Base-by-base conservation (phyloP, 192 early-diverging fungal genomes). In the Dimargaris xerosporica region DNA sequence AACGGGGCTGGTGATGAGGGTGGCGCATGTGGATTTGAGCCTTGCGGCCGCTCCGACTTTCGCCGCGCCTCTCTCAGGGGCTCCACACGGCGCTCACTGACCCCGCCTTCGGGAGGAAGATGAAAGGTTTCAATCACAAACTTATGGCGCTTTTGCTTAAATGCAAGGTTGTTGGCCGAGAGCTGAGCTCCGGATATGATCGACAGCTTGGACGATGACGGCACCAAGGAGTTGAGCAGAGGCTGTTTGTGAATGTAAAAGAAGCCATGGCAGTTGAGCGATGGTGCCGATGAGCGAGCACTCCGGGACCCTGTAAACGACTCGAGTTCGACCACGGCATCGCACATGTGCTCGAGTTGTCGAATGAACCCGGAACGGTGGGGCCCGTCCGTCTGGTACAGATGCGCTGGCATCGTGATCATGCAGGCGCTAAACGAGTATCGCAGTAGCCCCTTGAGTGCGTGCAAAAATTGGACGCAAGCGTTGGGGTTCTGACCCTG, bases 81-180 rank as follows among this genome's bases (percentile, higher is more conserved):
- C n/a, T 29, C 54, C 21, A 71, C 67, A 21, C 84, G 71, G 46
- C 86, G 69, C 54, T 87, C 80, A 19, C 75, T 77, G 0, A 88
- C 87, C 39, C 90, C 91, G 45, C 84, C 86, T 65, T 98, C 95
- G 9, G 93, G 91, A n/a, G 95, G 95, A 54, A 98, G 73, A 67
- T 89, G 84, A 67, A 94, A 93, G 0, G 91, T 86, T 64, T 96
- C 93, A 29, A 98, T 88, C 10, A 80, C 75, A 74, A 98, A 98
- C 64, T 88, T 76, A 69, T 95, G 96, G 61, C 95, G 72, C 41
- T 92, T 66, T 28, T 88, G 80, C 59, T 87, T 89, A 75, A 98
- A 98, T 26, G 84, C 93, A 39, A 96, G 67, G 64, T 87, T 83
- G 54, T 87, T 87, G 47, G 70, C 70, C 5, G 75, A 77, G 15